Base-by-base conservation (phyloP, 176 grass and related monocot genomes). In the Aegilops tauschii region DNA sequence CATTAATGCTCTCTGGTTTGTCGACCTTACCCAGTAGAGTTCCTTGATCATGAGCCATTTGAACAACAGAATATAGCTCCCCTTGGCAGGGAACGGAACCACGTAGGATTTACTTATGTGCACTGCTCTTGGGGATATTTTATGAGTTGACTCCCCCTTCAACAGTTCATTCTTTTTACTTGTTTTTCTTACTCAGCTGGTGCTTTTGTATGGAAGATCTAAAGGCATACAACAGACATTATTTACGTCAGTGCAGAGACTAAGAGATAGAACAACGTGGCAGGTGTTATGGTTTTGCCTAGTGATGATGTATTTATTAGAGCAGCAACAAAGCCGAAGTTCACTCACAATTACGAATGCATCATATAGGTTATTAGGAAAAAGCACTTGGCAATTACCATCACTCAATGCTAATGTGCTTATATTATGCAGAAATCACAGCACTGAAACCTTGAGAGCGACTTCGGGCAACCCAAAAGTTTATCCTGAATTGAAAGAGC, bases 331-430 rank as follows among this genome's bases (percentile, higher is more conserved):
- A 81, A 65, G 72, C 25, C 10, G 9, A 58, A 61, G 35, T 61
- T 69, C 72, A 61, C 36, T 61, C 82, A 67, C 25, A 32, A 88
- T 61, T 88, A 76, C 14, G 42, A 88, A 70, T 50, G 72, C 45
- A 29, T 76, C 25, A 45, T 69, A 30, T 36, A 39, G 31, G 59
- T 77, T 61, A 40, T 62, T 62, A 67, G 20, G 25, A 74, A 78
- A 27, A 79, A 27, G 37, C 29, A 31, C 65, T 65, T 39, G 49
- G 73, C 29, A 83, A 37, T 70, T 83, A 69, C 36, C 50, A 77
- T 78, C 8, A 61, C 62, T 21, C 9, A 61, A 42, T 59, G 30
- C 44, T 83, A 32, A 70, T 30, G 35, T 82, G 12, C 25, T 77
- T 82, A 70, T 31, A 40, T 13, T 76, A 40, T 42, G 12, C 2